These are phyloP conservation scores for Candida mesenterica DNA, from an alignment of 1,139 yeast species.

Conservation along the genomic window DNA sequence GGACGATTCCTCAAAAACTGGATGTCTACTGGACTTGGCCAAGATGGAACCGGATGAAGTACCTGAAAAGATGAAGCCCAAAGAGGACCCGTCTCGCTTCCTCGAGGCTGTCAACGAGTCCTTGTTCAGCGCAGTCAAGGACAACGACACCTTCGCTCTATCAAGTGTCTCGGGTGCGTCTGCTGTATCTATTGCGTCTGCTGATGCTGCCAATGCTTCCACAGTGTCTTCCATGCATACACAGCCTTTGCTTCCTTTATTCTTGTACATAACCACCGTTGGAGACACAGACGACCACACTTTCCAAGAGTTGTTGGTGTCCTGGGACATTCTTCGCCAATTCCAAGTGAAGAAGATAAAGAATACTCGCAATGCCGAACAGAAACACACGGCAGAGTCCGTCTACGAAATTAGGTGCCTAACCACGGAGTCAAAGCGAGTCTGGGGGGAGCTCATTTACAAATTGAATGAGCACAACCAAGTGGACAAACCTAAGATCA, in stretches of 20 bases:
- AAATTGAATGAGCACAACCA: slow-evolving; percentile 7
- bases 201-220: too few species aligned
- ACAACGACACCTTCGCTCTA: neutral
- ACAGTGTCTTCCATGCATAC: too few species aligned
- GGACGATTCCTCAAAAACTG: too few species aligned
- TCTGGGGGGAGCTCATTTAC: slow-evolving; percentile 7
- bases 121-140: neutral
- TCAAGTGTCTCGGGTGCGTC: too few species aligned
- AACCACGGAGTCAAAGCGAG: neutral
- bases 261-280: neutral
- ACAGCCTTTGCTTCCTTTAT: neutral
- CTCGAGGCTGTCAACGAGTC: neutral
- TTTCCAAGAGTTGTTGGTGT: neutral
- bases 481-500: too few species aligned
- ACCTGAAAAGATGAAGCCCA: too few species aligned
- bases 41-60: too few species aligned
- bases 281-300: too few species aligned
- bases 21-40: too few species aligned
- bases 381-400: neutral
- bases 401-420: neutral
- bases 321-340: slow-evolving; percentile 1
- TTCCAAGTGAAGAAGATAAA: neutral
- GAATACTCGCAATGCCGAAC: neutral
- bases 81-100: too few species aligned
- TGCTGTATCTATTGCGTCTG: too few species aligned